A percentile compares a stretch with the other conserved stretches of the same genome.
Conservation (phyloP, 2,329 filamentous ascomycete genomes). For the Neonectria coccinea region DNA sequence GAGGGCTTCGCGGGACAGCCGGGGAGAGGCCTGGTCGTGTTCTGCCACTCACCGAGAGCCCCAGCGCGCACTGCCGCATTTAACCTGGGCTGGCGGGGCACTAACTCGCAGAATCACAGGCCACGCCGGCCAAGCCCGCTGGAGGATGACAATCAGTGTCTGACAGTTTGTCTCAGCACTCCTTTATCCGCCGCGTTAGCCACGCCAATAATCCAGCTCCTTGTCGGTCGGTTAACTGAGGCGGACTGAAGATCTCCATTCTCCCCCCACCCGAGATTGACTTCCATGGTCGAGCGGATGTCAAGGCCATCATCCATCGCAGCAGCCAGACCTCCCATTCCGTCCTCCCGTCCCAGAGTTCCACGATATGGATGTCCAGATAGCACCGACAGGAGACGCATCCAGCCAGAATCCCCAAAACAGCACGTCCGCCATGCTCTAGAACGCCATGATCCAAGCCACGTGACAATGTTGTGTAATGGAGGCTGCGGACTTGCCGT, state of each 20-base stretch:
- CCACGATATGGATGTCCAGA: not conserved
- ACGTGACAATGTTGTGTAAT: constrained; percentile 17
- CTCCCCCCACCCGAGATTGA: constrained; percentile 9
- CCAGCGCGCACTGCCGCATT: constrained; percentile 13
- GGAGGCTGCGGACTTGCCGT: constrained; percentile 18
- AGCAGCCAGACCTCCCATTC: constrained; percentile 1
- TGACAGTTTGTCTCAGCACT: constrained; percentile 2
- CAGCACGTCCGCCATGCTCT: constrained; percentile 11
- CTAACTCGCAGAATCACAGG: constrained; percentile 11
- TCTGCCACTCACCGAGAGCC: constrained; percentile 20
- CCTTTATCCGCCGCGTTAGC: constrained; percentile 15
- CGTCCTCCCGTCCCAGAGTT: not conserved
- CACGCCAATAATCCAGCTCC: constrained; percentile 13
- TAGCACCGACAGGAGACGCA: not conserved
- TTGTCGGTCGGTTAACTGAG: not conserved
- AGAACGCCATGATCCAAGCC: constrained; percentile 6
- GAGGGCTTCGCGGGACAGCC: constrained; percentile 23
- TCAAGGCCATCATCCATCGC: not conserved
- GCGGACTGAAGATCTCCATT: not conserved
- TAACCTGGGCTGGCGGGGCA: constrained; percentile 22
- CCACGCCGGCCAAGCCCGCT: constrained; percentile 6
- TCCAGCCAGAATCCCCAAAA: not conserved
- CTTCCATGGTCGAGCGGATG: constrained; percentile 8
- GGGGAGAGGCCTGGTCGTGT: constrained; percentile 15
- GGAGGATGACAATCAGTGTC: not conserved